A percentile compares a stretch with the other conserved stretches of the same genome.
Conservation (phyloP, 225 moss, liverwort and hornwort genomes). For the Pleurozium schreberi region DNA sequence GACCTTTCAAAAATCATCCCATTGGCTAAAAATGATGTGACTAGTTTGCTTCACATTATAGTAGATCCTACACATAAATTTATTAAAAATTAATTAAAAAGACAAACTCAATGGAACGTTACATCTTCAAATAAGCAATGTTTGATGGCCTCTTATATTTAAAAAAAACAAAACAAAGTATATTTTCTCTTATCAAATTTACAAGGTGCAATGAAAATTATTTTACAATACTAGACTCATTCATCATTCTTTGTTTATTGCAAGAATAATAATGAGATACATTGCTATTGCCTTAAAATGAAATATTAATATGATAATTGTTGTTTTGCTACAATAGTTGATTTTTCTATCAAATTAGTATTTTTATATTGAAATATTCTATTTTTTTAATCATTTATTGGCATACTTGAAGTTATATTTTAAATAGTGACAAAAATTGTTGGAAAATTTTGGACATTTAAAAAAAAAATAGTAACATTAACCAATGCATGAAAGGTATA, state of each 20-base stretch:
- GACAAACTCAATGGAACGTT: not conserved
- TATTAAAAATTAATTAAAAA: not conserved
- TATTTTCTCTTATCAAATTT: not conserved
- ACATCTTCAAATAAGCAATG: not conserved
- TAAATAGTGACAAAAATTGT: not conserved
- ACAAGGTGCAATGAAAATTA: not conserved
- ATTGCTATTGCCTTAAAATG: not conserved
- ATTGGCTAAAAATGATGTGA: not conserved
- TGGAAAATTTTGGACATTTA: not conserved
- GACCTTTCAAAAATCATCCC: not conserved
- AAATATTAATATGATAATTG: not conserved
- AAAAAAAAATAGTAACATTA: too few relatives aligned
- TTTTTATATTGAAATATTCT: too few relatives aligned
- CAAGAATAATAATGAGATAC: not conserved
- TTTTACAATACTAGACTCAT: not conserved
- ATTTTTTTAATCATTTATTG: not conserved
- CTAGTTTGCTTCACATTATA: not conserved
- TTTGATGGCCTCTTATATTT: not conserved
- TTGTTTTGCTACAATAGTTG: not conserved
- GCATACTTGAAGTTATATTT: not conserved
- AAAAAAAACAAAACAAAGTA: not conserved
- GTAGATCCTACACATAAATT: too few relatives aligned
- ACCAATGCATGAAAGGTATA: not conserved
- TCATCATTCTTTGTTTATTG: not conserved
- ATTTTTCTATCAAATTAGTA: too few relatives aligned